Evolutionary conservation across 352 stramenopile genomes (phyloP), one percentile per base, ranked within the genome.

Genomic region (Thalassiosira allenii): DNA sequence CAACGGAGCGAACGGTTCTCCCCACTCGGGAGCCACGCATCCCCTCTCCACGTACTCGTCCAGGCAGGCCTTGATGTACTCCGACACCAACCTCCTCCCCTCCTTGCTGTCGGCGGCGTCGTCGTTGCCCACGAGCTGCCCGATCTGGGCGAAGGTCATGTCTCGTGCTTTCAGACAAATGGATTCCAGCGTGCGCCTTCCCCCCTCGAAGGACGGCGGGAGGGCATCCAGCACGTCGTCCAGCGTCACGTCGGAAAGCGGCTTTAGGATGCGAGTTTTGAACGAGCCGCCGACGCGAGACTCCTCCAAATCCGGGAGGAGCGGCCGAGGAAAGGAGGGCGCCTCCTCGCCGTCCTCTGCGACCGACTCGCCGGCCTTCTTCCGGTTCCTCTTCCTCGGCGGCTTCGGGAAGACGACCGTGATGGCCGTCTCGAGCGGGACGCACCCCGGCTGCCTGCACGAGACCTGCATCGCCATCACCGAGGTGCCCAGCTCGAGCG

Each of bases 401-500:
- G 76, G 67, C 41, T 80, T 86, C 8, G 89, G 87, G 86, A 94
- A 94, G 3, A 94, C 81, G 56, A 94, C 83, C 2, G 87, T 84
- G 63, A 94, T 89, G 9, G 79, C 81, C 1, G 90, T 94, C 73
- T 94, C 90, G 9, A 94, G 41, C 43, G 90, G 90, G 0, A 93
- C 90, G 71, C 90, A 94, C 54, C 88, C 87, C 1, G 85, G 86
- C 29, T 84, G 76, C 49, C 81, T 69, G 70, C 90, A 94, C 1
- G 78, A 83, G 2, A 92, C 84, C 83, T 94, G 80, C 90, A 94
- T 94, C 5, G 87, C 87, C 88, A 94, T 92, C 1, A 93, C 87
- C 0, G 69, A 76, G 17, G 84, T 91, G 5, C 89, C 89, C 29
- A 91, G 43, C 43, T 93, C 87, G 0, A 94, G 58, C 5, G 80